These are phyloP conservation scores for Dittrichia graveolens DNA, from an alignment of 129 eudicot species.

Conservation along the genomic window DNA sequence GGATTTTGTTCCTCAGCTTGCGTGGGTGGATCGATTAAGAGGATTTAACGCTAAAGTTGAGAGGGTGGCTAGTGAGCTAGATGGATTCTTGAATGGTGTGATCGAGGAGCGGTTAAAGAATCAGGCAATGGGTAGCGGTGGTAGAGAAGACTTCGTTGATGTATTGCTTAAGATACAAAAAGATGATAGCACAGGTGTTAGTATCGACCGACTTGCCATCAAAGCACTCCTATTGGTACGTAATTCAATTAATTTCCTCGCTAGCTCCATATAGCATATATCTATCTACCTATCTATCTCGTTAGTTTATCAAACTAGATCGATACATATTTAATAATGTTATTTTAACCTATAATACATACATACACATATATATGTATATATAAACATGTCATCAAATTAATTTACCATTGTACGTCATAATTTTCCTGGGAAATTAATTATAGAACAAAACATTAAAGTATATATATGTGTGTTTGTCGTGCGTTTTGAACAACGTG, in stretches of 20 bases:
- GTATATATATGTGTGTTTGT: too few species aligned
- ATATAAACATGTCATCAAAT: too few species aligned
- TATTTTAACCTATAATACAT: too few species aligned
- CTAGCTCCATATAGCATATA: background rate
- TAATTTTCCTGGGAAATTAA: too few species aligned
- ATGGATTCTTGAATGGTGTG: slow-evolving; percentile 46
- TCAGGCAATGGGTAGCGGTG: background rate
- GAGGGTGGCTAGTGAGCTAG: slow-evolving; percentile 40
- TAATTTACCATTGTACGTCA: too few species aligned
- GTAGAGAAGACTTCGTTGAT: slow-evolving; percentile 42
- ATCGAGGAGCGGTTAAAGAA: slow-evolving; percentile 44
- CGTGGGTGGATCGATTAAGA: slow-evolving; percentile 41
- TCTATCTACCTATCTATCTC: too few species aligned
- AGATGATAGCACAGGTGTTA: slow-evolving; percentile 32
- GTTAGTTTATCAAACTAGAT: too few species aligned
- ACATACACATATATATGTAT: too few species aligned
- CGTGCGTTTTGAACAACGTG: too few species aligned
- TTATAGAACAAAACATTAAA: too few species aligned
- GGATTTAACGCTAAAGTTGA: slow-evolving; percentile 43
- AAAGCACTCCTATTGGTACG: slow-evolving; percentile 56
- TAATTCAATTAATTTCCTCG: background rate
- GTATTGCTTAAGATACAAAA: slow-evolving; percentile 43
- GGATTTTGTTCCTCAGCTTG: slow-evolving; percentile 46
- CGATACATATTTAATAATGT: too few species aligned
- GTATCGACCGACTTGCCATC: slow-evolving; percentile 39